Evolutionary conservation across 768 basidiomycete genomes (phyloP).

Genomic region (Tricholoma terreum): DNA sequence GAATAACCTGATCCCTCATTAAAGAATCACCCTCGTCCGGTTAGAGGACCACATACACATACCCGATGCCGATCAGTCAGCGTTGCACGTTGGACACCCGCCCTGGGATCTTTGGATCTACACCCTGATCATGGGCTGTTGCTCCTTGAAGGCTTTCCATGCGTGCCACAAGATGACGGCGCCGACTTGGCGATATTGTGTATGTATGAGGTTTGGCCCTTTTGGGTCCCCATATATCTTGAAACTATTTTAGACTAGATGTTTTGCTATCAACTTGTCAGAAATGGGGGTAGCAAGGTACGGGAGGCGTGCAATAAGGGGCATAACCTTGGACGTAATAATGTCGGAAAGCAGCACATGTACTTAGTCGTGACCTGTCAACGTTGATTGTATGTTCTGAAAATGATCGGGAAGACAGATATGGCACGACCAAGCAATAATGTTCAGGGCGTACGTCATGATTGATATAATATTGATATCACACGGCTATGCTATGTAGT

Average conservation of each 20-base stretch:
- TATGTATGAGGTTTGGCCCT: too few relatives aligned
- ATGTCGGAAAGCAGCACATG: neutral
- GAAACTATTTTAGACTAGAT: too few relatives aligned
- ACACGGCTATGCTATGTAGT: too few relatives aligned
- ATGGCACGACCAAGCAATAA: too few relatives aligned
- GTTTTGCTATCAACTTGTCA: too few relatives aligned
- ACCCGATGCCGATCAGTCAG: neutral
- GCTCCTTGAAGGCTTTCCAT: constrained; percentile 39
- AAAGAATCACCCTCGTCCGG: neutral
- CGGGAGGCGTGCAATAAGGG: neutral
- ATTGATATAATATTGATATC: too few relatives aligned
- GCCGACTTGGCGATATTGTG: constrained; percentile 56
- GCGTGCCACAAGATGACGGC: constrained; percentile 53
- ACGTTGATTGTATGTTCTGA: too few relatives aligned
- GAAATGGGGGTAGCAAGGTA: neutral
- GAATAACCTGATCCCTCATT: neutral
- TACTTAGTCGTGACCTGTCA: too few relatives aligned
- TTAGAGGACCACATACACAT: neutral
- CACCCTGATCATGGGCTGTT: constrained; percentile 9
- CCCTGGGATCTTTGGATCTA: neutral
- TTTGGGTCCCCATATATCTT: too few relatives aligned
- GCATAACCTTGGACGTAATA: neutral
- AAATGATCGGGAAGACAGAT: too few relatives aligned
- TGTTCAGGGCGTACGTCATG: too few relatives aligned
- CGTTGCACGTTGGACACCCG: neutral